Percentiles rank a stretch among this genome's conserved stretches.
phyloP scores from a whole-genome alignment of 2,329 filamentous ascomycete species.

The Neurospora sp. region DNA sequence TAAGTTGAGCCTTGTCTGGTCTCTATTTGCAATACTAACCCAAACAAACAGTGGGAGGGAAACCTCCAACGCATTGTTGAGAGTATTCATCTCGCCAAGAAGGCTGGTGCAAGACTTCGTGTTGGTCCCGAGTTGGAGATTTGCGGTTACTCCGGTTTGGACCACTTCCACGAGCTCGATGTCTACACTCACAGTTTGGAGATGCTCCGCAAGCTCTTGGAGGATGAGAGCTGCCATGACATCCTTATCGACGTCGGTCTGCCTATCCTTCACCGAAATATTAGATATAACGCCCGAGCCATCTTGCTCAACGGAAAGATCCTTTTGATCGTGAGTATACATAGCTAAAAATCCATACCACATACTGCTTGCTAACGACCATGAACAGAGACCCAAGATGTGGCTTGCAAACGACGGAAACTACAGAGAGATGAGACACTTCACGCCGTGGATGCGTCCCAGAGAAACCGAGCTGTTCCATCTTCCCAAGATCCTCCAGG shows the following conservation, averaged over 20 bases:
- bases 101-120: conserved; percentile 50
- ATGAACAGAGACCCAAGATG: conserved; percentile 15
- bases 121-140: conserved; percentile 49
- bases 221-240: conserved; percentile 48
- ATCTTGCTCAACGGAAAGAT: conserved; percentile 55
- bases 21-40: background rate
- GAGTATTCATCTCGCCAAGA: conserved; percentile 49
- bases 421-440: conserved; percentile 51
- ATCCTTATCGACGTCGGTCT: conserved; percentile 57
- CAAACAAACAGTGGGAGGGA: conserved; percentile 31
- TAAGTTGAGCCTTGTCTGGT: conserved; percentile 9
- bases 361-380: background rate
- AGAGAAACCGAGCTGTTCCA: conserved; percentile 54
- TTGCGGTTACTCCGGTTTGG: conserved; percentile 55
- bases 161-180: conserved; percentile 54
- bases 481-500: conserved; percentile 47
- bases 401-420: conserved; percentile 61
- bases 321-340: conserved; percentile 61
- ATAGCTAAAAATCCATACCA: conserved; percentile 27
- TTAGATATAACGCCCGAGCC: conserved; percentile 57
- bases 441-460: conserved; percentile 52
- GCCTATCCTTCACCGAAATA: conserved; percentile 52
- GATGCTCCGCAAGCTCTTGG: conserved; percentile 49
- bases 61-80: conserved; percentile 51
- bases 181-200: conserved; percentile 52